Percentiles rank a stretch among this genome's conserved stretches.
Conservation (phyloP, 2,329 filamentous ascomycete genomes). For the Fusarium sarcochroum region DNA sequence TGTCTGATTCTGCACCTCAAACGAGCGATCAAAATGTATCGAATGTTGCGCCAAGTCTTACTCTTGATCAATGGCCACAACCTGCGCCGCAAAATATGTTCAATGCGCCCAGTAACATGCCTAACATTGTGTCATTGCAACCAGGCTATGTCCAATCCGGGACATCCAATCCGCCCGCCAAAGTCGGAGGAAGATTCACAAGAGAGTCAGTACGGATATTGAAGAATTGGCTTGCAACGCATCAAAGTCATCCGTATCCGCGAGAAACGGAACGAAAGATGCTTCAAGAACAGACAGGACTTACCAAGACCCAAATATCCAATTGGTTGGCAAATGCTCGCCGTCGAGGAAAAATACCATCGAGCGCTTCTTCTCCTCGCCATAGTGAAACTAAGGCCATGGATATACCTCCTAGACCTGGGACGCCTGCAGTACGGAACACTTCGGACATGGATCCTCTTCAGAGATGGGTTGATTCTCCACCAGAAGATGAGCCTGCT, state of each 20-base stretch:
- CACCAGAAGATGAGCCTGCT: slow-evolving; percentile 52
- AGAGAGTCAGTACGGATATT: slow-evolving; percentile 80
- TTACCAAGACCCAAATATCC: slow-evolving; percentile 83
- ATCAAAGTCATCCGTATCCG: slow-evolving; percentile 84
- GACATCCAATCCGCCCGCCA: slow-evolving; percentile 23
- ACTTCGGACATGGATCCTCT: slow-evolving; percentile 46
- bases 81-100: slow-evolving; percentile 9
- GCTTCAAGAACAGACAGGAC: slow-evolving; percentile 79
- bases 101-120: not conserved
- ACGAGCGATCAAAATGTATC: not conserved
- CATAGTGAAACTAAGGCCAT: slow-evolving; percentile 56
- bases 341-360: slow-evolving; percentile 77
- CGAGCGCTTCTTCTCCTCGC: slow-evolving; percentile 31
- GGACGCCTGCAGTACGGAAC: slow-evolving; percentile 54
- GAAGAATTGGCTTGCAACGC: slow-evolving; percentile 83
- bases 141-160: not conserved
- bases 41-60: not conserved
- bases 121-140: not conserved
- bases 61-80: not conserved
- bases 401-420: slow-evolving; percentile 66
- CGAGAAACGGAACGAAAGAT: slow-evolving; percentile 84
- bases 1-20: slow-evolving; percentile 24
- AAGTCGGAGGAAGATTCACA: slow-evolving; percentile 63
- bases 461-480: slow-evolving; percentile 52
- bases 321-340: slow-evolving; percentile 93